Conservation (phyloP, 441 rosid species). For the Pelargonium myrrhifolium region DNA sequence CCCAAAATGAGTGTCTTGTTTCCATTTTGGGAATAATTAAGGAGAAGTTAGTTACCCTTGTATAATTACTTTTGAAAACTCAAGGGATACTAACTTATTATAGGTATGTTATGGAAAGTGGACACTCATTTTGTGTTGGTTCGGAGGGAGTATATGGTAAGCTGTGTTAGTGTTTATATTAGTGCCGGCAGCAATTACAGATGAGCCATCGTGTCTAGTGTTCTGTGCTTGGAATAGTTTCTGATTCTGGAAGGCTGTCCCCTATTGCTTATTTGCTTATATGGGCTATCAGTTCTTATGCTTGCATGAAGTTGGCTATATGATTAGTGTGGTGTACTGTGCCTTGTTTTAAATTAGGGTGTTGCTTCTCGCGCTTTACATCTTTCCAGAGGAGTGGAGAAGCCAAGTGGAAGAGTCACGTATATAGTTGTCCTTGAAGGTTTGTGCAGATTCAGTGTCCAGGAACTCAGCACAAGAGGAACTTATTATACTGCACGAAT, state of each 20-base stretch:
- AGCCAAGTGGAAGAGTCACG: slow-evolving; percentile 98
- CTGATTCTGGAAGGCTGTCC: not conserved
- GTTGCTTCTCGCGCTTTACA: slow-evolving; percentile 97
- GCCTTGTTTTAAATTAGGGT: slow-evolving; percentile 40
- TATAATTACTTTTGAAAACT: no score
- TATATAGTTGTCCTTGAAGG: slow-evolving; percentile 98
- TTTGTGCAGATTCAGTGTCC: slow-evolving; percentile 82
- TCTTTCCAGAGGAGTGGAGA: slow-evolving; percentile 97
- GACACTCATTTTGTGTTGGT: no score
- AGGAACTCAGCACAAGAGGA: slow-evolving; percentile 87
- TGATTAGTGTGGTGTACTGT: slow-evolving; percentile 7
- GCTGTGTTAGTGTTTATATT: not conserved
- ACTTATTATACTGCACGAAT: slow-evolving; percentile 77
- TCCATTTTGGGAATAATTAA: no score
- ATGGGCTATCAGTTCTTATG: not conserved
- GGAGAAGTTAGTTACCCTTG: no score
- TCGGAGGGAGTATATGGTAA: slow-evolving; percentile 7
- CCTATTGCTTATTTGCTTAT: not conserved
- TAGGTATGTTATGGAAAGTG: no score
- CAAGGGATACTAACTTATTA: no score
- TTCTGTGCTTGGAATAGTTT: slow-evolving; percentile 4
- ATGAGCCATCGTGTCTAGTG: not conserved
- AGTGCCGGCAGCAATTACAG: not conserved
- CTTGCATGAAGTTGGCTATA: not conserved
- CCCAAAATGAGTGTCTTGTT: no score